Base-by-base conservation (phyloP, 2,329 filamentous ascomycete species). In the Fusarium udum region DNA sequence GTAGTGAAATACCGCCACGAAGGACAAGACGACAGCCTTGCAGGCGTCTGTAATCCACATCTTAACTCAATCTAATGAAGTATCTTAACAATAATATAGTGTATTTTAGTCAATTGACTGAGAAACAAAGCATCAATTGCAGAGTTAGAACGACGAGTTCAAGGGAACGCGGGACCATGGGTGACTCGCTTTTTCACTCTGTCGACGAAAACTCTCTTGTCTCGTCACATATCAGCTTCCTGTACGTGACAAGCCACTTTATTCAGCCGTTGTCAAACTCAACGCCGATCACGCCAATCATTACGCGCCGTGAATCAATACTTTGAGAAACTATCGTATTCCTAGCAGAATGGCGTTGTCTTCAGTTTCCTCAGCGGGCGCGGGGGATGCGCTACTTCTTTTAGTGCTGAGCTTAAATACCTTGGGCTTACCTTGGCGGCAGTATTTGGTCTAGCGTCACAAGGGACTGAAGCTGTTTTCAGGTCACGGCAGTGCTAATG, bases 31-130 rank as follows among this genome's bases (percentile, higher is more conserved):
- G 10, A 59, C 34, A 31, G 64, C 61, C 32, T 67, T 67, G 16
- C 64, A 67, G 20, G 42, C 43, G 22, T 67, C 61, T 10, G 49
- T 49, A 24, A 67, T 59, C 61, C 64, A 67, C 64, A 67, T 66
- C 4, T 26, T 49, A 26, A n/a, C 3, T 7, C n/a, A 36, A 15
- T 11, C 10, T 3, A 1, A 28, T 7, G 4, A 13, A 10, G 2
- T 10, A 22, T 12, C 3, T 18, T 0, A 18, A 40, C 24, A n/a
- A 18, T 2, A n/a, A 2, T n/a, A 28, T 10, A 20, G 14, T 6
- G 4, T 40, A 6, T 18, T 39, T 3, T 9, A 7, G 51, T 39
- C 34, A 40, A 55, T 31, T 55, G 34, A 31, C 8, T 14, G 1
- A 1, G 4, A 0, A 40, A 18, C 2, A 40, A 16, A 10, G 10